A percentile compares a stretch with the other conserved stretches of the same genome.
These are phyloP conservation scores for Hsuehochloa calcarea DNA, from an alignment of 176 grass and related monocot species.

Conservation along the genomic window DNA sequence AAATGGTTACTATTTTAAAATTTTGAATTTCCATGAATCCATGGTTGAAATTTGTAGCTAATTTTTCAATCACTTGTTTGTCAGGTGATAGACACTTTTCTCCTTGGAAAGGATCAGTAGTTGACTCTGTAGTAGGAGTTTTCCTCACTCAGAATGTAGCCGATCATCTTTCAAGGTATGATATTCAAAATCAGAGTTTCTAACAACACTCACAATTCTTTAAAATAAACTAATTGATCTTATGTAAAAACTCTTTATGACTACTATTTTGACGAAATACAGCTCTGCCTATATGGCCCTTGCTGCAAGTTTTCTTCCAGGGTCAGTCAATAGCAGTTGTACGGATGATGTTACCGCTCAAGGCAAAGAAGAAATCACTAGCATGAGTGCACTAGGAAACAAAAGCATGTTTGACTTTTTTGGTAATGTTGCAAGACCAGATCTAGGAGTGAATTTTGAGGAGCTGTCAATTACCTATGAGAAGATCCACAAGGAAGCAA, in stretches of 20 bases:
- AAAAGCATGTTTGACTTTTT: constrained; percentile 33
- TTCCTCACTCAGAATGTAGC: constrained; percentile 89
- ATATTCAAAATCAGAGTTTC: background rate
- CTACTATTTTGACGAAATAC: constrained; percentile 37
- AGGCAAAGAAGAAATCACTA: constrained; percentile 39
- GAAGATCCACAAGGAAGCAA: constrained; percentile 26
- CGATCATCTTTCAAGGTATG: constrained; percentile 82
- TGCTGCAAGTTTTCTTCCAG: constrained; percentile 64
- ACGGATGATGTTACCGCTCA: constrained; percentile 36
- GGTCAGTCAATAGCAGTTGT: constrained; percentile 19
- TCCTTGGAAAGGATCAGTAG: constrained; percentile 85
- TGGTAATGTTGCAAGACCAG: constrained; percentile 21
- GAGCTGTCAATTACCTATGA: constrained; percentile 26
- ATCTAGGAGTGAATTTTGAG: constrained; percentile 35
- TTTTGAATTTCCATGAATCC: background rate
- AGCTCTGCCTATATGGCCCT: constrained; percentile 92
- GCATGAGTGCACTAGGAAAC: constrained; percentile 25
- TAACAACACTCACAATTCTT: background rate
- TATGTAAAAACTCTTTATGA: background rate
- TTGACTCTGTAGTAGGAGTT: constrained; percentile 75
- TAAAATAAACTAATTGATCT: background rate
- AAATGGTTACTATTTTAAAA: background rate
- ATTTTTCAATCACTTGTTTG: constrained; percentile 19
- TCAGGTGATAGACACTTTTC: constrained; percentile 76
- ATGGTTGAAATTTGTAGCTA: constrained; percentile 24